These are phyloP conservation scores for Podospora tetraspora DNA, from an alignment of 495 filamentous ascomycete species.

Conservation along the genomic window DNA sequence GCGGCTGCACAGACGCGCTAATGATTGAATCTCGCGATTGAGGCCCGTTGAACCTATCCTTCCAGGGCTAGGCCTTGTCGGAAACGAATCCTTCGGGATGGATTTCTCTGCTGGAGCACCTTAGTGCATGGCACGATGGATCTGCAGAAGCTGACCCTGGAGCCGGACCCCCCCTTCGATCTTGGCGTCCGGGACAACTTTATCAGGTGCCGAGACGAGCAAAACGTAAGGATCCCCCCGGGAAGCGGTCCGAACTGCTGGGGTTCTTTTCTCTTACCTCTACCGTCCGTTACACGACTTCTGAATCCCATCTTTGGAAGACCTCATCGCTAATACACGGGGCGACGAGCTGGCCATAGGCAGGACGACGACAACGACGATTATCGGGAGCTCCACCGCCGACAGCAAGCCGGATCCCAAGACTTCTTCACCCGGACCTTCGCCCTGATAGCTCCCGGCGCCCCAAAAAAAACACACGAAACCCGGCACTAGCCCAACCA, in stretches of 20 bases:
- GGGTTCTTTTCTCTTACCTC: background rate
- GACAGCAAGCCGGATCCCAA: background rate
- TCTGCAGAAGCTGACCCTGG: background rate
- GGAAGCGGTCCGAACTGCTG: background rate
- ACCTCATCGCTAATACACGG: background rate
- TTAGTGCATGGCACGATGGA: background rate
- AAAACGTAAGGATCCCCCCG: background rate
- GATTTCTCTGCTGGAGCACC: background rate
- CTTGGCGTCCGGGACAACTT: background rate
- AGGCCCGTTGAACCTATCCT: background rate
- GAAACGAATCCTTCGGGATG: background rate
- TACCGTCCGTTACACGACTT: background rate
- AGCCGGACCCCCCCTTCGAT: background rate
- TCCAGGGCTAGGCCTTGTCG: background rate
- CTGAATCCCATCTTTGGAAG: background rate
- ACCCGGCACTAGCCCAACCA: background rate
- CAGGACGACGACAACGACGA: background rate
- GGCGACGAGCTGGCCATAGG: background rate
- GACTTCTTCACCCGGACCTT: background rate
- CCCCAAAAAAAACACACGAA: background rate
- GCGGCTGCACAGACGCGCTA: background rate
- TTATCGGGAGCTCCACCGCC: background rate
- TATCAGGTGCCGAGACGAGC: background rate
- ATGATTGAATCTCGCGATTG: background rate
- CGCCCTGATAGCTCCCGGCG: background rate